These are phyloP conservation scores for Starmerella asiatica DNA, from an alignment of 805 yeast species.

Conservation along the genomic window DNA sequence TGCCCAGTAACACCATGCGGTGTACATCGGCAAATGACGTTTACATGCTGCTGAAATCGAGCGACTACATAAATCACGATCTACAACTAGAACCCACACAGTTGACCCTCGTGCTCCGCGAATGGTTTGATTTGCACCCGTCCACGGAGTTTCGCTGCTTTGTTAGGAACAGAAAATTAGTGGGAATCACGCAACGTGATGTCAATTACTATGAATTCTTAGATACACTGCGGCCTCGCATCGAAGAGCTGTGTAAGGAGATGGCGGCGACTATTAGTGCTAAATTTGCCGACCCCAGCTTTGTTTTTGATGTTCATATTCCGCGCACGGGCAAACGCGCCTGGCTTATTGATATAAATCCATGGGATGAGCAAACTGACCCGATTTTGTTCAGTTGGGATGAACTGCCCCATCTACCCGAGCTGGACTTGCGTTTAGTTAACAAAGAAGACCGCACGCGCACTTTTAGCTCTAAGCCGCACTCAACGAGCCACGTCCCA, in stretches of 20 bases:
- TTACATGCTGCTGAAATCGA: conserved; percentile 67
- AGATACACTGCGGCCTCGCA: conserved; percentile 35
- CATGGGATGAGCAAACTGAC: conserved; percentile 68
- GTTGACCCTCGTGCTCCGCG: conserved; percentile 45
- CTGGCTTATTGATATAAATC: conserved; percentile 72
- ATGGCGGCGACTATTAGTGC: conserved; percentile 34
- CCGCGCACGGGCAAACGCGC: conserved; percentile 59
- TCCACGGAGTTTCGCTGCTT: conserved; percentile 86
- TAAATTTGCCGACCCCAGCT: conserved; percentile 41
- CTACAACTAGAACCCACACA: conserved; percentile 41
- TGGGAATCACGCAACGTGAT: conserved; percentile 79
- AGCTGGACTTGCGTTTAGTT: conserved; percentile 46
- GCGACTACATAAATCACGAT: conserved; percentile 81
- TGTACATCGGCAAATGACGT: conserved; percentile 63
- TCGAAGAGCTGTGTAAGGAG: conserved; percentile 37
- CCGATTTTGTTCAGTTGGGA: conserved; percentile 72
- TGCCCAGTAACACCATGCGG: conserved; percentile 59
- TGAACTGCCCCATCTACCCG: conserved; percentile 36
- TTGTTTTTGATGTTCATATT: conserved; percentile 69
- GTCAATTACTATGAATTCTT: conserved; percentile 68
- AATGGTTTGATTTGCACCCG: conserved; percentile 77
- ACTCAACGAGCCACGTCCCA: conserved; percentile 85
- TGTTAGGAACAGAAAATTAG: conserved; percentile 45
- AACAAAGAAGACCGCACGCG: conserved; percentile 51
- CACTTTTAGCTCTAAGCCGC: conserved; percentile 66